Base-by-base conservation (phyloP, 441 rosid genomes). In the Rhodomyrtus psidioides region DNA sequence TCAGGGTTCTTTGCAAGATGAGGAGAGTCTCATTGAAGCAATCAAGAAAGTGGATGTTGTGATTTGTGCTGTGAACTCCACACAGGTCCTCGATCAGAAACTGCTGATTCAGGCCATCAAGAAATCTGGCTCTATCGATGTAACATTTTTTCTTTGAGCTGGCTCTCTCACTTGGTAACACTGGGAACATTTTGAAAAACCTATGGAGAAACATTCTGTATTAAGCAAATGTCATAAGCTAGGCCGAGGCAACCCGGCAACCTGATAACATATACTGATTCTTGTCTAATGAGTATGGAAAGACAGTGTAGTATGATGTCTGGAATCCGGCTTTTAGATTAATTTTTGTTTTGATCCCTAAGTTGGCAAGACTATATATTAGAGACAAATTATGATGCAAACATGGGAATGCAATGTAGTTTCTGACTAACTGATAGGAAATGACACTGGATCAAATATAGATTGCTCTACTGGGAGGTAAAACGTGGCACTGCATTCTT, bases 1-100 rank as follows among this genome's bases (percentile, higher is more conserved):
- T 10, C 74, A 94, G 97, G 96, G 98, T 54, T 95, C 95, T 24
- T 83, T 95, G 88, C 93, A 95, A 26, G 95, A 96, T 82, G 94
- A 93, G 82, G 58, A 56, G 89, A 93, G 94, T 89, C 93, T 96
- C n/a, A 85, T 85, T 42, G 94, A 92, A 85, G 99, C 97, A 83
- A 90, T 94, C 91, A 92, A 87, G 88, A 94, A 86, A 90, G 98
- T 95, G 70, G 98, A 96, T 88, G 95, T 94, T 12, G 97, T 95
- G 74, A 94, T 95, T 53, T 94, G 95, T 88, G 90, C 97, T 1
- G 88, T 95, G 82, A 93, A 95, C 53, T 91, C 96, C 15, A 93
- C 90, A 84, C 93, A 92, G 56, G 94, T 81, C 88, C 94, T 92
- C 84, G 93, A 93, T 54, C 97, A 95, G 93, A 95, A 86, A 85